These are phyloP conservation scores for Blepharisma stoltei DNA, from an alignment of 73 alveolate genomes.

Conservation along the genomic window DNA sequence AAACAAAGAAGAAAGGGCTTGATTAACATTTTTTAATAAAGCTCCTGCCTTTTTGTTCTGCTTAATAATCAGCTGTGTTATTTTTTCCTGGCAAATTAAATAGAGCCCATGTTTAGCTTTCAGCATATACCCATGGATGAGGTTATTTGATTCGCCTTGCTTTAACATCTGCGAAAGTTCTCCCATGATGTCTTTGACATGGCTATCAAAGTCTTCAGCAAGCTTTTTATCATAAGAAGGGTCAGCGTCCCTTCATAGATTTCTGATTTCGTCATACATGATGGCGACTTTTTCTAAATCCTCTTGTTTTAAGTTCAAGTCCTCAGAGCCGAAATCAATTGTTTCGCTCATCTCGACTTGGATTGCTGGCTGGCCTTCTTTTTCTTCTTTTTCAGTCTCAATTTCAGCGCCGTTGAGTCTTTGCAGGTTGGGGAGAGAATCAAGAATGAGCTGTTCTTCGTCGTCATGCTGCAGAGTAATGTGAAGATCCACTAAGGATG, in stretches of 20 bases:
- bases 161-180: conserved; percentile 46
- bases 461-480: conserved; percentile 2
- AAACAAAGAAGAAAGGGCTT: conserved; percentile 45
- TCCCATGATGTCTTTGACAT: conserved; percentile 58
- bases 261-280: conserved; percentile 62
- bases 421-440: conserved; percentile 14
- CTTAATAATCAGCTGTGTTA: conserved; percentile 34
- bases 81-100: conserved; percentile 32
- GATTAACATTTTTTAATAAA: conserved; percentile 34
- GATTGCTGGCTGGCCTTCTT: not conserved
- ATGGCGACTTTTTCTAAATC: conserved; percentile 75
- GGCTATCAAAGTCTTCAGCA: conserved; percentile 67
- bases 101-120: conserved; percentile 41
- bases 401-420: not conserved
- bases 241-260: conserved; percentile 48
- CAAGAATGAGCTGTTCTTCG: conserved; percentile 2
- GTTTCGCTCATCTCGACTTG: not conserved
- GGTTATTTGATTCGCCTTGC: conserved; percentile 26
- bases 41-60: conserved; percentile 33
- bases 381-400: conserved; percentile 1
- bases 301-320: conserved; percentile 35
- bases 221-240: conserved; percentile 54
- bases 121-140: conserved; percentile 31
- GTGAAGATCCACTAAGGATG: conserved; percentile 17
- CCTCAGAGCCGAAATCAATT: not conserved